These are phyloP conservation scores for Bacidia rubella DNA, from an alignment of 495 filamentous ascomycete species.

Conservation along the genomic window DNA sequence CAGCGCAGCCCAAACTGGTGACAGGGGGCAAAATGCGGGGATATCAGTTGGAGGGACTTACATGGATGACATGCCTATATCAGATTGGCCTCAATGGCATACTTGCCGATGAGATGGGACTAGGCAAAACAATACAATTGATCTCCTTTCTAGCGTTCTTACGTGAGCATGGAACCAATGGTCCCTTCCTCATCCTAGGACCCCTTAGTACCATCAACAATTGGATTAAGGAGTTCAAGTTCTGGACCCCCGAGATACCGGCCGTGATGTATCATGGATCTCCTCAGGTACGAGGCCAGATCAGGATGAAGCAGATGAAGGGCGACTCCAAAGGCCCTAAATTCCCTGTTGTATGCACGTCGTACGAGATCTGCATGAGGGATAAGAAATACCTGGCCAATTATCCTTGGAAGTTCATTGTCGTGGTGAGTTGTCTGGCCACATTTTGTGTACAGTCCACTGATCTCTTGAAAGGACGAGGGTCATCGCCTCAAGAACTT, in stretches of 20 bases:
- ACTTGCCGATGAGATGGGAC: conserved; percentile 92
- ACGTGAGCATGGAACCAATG: conserved; percentile 71
- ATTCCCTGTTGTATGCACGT: conserved; percentile 87
- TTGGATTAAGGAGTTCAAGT: conserved; percentile 89
- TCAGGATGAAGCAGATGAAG: conserved; percentile 46
- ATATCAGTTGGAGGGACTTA: conserved; percentile 88
- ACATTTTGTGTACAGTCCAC: too few relatives aligned
- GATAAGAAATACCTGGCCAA: conserved; percentile 66
- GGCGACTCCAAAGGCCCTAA: conserved; percentile 43
- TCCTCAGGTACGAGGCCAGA: conserved; percentile 55
- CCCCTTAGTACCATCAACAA: conserved; percentile 87
- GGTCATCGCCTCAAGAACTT: conserved; percentile 96
- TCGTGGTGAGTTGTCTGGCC: conserved; percentile 58
- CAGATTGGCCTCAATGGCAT: conserved; percentile 95
- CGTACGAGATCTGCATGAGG: conserved; percentile 88
- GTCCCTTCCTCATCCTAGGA: conserved; percentile 80
- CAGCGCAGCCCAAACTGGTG: conserved; percentile 61
- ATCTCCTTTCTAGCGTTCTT: conserved; percentile 84
- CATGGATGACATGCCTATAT: conserved; percentile 76
- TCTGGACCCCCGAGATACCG: conserved; percentile 78
- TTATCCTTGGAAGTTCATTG: conserved; percentile 91
- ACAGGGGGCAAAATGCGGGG: conserved; percentile 82
- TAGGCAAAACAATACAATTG: conserved; percentile 91
- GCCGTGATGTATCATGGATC: conserved; percentile 82
- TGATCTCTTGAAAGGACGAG: conserved; percentile 49